Conservation (phyloP, 2,329 filamentous ascomycete species). For the Diaporthe sp. region DNA sequence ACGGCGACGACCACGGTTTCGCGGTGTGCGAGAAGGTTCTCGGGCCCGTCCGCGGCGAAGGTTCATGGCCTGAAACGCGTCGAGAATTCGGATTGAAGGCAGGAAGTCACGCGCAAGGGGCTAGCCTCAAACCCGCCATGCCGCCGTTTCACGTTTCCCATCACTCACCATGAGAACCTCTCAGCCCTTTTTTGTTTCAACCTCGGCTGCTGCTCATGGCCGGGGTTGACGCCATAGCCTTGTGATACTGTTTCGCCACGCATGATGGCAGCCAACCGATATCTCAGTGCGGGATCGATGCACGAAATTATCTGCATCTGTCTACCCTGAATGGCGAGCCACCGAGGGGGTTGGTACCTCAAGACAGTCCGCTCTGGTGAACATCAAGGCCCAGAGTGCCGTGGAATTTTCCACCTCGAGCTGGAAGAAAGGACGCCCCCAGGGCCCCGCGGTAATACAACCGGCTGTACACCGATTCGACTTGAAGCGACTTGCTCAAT, state of each 20-base stretch:
- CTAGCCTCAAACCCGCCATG: slow-evolving; percentile 11
- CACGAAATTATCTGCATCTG: background rate
- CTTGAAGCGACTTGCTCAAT: background rate
- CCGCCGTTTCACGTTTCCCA: slow-evolving; percentile 21
- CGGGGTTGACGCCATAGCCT: background rate
- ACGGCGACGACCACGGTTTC: background rate
- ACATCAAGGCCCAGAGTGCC: background rate
- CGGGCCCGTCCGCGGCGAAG: background rate
- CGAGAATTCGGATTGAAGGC: background rate
- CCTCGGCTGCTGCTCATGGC: background rate
- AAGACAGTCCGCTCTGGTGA: background rate
- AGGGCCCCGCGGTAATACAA: background rate
- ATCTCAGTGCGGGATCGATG: background rate
- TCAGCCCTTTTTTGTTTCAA: slow-evolving; percentile 6
- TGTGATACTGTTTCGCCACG: background rate
- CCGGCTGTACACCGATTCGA: background rate
- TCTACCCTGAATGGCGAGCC: background rate
- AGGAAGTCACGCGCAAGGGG: background rate
- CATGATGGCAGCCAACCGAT: background rate
- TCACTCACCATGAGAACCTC: background rate
- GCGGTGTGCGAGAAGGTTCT: background rate
- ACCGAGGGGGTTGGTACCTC: background rate
- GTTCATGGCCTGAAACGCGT: background rate
- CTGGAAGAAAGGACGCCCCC: background rate
- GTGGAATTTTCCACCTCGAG: too few relatives aligned